Evolutionary conservation across 495 filamentous ascomycete genomes (phyloP), one percentile per base, ranked within the genome.

Genomic region (Aspergillus affinis): DNA sequence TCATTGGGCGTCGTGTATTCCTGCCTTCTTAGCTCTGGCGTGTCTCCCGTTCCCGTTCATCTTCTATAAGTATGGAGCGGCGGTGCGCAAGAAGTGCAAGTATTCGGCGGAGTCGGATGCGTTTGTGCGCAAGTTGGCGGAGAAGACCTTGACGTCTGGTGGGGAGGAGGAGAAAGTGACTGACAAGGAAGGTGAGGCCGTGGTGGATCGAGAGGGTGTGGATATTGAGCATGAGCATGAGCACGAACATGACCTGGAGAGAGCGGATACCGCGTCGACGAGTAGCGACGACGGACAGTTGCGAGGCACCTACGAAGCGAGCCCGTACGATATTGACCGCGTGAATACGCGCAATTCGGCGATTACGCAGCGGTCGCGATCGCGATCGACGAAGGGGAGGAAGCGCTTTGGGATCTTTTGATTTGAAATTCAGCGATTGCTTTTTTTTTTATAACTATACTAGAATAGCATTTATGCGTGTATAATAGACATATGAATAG

Each of bases 1-100:
- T 51, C 86, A 90, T 68, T 90, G 88, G 88, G 88, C 87, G 8
- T 84, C 80, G n/a, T 82, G 81, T 4, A 75, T 92, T 29, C 87
- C 87, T 1, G 89, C 86, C 0, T 90, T 91, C 67, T 74, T 91
- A 5, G 80, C 85, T 1, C 65, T 91, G 18, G 76, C 72, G 3
- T 90, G 88, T 68, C 72, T 88, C 50, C 89, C 89, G 0, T 86
- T 88, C 60, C 88, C 88, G 0, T 85, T 86, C 64, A 68, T 92
- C 27, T 88, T 91, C 69, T 88, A 86, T 67, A 79, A 76, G 48
- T 91, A 88, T 65, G 89, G 89, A 21, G 69, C 68, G 0, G 36
- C 58, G 17, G 87, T 92, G 58, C 77, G 89, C 2, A 70, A 73
- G 63, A 77, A 72, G 48, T 91, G 89, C 79, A 86, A 85, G 75